These are phyloP conservation scores for Jacaranda mimosifolia DNA, from an alignment of 257 asterid genomes.

Conservation along the genomic window DNA sequence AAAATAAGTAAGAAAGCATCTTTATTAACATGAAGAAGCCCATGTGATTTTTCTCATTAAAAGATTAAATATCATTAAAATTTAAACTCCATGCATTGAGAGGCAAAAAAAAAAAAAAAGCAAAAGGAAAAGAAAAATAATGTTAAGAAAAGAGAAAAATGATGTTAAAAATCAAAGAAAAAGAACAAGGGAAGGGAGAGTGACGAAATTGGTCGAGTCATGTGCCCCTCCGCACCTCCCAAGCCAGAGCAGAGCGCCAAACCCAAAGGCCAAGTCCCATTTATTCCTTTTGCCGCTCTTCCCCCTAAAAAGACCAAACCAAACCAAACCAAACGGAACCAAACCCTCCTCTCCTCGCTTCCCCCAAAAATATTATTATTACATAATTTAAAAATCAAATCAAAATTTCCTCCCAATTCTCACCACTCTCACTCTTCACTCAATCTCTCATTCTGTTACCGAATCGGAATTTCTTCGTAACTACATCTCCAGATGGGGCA, in stretches of 20 bases:
- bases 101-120: not conserved
- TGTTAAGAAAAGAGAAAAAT: not conserved
- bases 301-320: constrained; percentile 3
- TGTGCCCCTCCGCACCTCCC: constrained; percentile 32
- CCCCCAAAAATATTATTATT: constrained; percentile 21
- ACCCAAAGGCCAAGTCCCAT: constrained; percentile 51
- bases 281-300: constrained; percentile 55
- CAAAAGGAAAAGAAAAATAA: not conserved
- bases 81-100: not conserved
- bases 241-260: constrained; percentile 47
- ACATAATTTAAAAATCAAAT: constrained; percentile 26
- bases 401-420: constrained; percentile 37
- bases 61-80: not conserved
- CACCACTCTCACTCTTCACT: constrained; percentile 33
- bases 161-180: not conserved
- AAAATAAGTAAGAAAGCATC: too few relatives aligned
- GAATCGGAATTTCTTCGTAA: constrained; percentile 22
- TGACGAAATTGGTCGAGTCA: constrained; percentile 5
- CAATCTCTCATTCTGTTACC: constrained; percentile 29
- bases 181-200: not conserved
- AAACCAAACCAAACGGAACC: constrained; percentile 39
- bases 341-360: constrained; percentile 35
- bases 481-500: constrained; percentile 62
- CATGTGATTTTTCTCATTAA: too few relatives aligned
- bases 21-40: too few relatives aligned